A percentile compares a stretch with the other conserved stretches of the same genome.
Conservation (phyloP, 2,329 filamentous ascomycete genomes). For the Colletotrichum echinochloae region DNA sequence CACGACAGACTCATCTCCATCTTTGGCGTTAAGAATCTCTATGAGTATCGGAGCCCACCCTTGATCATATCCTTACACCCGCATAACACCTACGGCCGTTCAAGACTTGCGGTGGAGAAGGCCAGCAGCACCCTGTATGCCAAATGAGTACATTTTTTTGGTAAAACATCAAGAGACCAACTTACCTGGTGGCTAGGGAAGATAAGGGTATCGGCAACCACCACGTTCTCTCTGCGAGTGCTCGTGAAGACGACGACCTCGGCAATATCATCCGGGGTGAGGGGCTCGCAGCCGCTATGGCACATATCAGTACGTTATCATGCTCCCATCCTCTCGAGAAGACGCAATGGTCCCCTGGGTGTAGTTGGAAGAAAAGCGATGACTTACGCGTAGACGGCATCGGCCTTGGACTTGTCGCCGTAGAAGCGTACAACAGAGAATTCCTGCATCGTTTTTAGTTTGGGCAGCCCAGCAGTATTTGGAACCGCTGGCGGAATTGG, state of each 20-base stretch:
- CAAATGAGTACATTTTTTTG: conserved; percentile 22
- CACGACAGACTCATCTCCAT: neutral
- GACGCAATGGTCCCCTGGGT: neutral
- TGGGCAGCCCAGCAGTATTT: neutral
- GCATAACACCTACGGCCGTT: neutral
- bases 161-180: conserved; percentile 19
- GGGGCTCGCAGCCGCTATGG: conserved; percentile 77
- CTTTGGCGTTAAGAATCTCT: neutral
- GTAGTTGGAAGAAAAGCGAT: neutral
- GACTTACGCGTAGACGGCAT: conserved; percentile 85
- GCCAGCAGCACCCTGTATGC: conserved; percentile 48
- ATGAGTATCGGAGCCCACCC: neutral
- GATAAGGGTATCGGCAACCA: conserved; percentile 87
- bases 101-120: conserved; percentile 47
- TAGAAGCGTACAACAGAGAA: conserved; percentile 91
- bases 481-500: neutral
- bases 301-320: conserved; percentile 11
- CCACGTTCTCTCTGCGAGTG: conserved; percentile 87
- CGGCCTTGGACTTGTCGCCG: conserved; percentile 89
- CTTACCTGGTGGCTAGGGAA: conserved; percentile 91
- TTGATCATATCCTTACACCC: neutral
- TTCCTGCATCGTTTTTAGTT: conserved; percentile 62
- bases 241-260: conserved; percentile 90
- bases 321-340: conserved; percentile 12
- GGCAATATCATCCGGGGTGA: conserved; percentile 91